These are phyloP conservation scores for Cutaneotrichosporon cavernicola DNA, from an alignment of 1,284 basidiomycete species.

Conservation along the genomic window DNA sequence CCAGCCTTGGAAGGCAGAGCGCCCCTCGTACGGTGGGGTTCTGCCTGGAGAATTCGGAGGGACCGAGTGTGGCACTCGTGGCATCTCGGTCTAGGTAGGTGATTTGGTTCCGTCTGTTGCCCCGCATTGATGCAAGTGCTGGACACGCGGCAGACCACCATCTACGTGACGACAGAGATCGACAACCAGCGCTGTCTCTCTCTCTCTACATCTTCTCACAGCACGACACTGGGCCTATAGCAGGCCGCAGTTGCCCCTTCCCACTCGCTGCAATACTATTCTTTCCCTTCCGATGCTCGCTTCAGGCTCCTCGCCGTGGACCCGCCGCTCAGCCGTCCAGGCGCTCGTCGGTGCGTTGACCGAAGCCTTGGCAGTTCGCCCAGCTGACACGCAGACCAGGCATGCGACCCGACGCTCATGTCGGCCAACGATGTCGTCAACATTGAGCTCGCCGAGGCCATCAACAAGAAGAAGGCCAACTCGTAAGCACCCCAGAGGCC, in stretches of 20 bases:
- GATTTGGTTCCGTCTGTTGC: slow-evolving; percentile 11
- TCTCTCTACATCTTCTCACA: not conserved
- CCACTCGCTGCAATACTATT: slow-evolving; percentile 1
- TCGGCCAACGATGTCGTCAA: slow-evolving; percentile 91
- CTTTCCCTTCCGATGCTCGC: slow-evolving; percentile 30
- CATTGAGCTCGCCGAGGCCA: slow-evolving; percentile 87
- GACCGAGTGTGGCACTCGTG: not conserved
- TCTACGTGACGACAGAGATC: not conserved
- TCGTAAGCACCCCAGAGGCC: slow-evolving; percentile 61
- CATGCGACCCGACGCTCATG: slow-evolving; percentile 80
- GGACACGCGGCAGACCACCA: slow-evolving; percentile 1
- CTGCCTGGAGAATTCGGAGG: slow-evolving; percentile 7
- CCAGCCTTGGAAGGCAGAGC: not conserved
- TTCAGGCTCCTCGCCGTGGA: slow-evolving; percentile 36
- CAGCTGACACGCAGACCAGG: slow-evolving; percentile 58
- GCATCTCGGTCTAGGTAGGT: not conserved
- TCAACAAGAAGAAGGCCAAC: slow-evolving; percentile 96
- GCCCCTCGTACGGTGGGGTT: slow-evolving; percentile 2
- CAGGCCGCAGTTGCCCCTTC: not conserved
- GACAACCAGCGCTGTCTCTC: not conserved
- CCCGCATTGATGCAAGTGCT: not conserved
- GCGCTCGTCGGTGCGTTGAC: slow-evolving; percentile 48
- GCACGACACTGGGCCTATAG: slow-evolving; percentile 1
- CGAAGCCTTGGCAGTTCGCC: not conserved
- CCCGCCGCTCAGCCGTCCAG: slow-evolving; percentile 44